These are phyloP conservation scores for Trichoderma sp. DNA, from an alignment of 2,329 filamentous ascomycete species.

Conservation along the genomic window DNA sequence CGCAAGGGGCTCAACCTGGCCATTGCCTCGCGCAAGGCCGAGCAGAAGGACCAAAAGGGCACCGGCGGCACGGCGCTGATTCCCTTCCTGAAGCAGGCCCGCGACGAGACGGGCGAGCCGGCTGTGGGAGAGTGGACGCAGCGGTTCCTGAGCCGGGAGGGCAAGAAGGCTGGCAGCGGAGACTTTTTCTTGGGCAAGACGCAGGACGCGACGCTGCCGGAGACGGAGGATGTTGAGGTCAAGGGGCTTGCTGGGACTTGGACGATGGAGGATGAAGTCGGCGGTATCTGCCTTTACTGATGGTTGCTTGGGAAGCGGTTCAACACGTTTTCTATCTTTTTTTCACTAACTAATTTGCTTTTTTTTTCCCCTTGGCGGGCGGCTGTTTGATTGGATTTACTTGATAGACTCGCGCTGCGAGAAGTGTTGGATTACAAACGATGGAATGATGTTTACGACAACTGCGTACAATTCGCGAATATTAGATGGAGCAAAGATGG, in stretches of 20 bases:
- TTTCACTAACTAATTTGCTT: not conserved
- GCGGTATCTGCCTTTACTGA: slow-evolving; percentile 62
- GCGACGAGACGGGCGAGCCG: slow-evolving; percentile 93
- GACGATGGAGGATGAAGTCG: slow-evolving; percentile 83
- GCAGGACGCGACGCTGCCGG: slow-evolving; percentile 47
- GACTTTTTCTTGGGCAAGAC: slow-evolving; percentile 64
- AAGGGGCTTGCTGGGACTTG: slow-evolving; percentile 80
- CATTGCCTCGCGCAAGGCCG: slow-evolving; percentile 55
- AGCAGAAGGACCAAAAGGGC: slow-evolving; percentile 70
- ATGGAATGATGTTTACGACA: not conserved
- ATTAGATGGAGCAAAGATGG: not conserved
- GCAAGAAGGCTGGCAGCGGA: slow-evolving; percentile 53
- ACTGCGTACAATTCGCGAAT: not conserved
- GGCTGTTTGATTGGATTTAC: not conserved
- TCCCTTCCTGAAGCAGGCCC: slow-evolving; percentile 92
- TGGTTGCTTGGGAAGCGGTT: not conserved
- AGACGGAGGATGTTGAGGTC: slow-evolving; percentile 53
- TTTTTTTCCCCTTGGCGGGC: not conserved
- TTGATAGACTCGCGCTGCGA: not conserved
- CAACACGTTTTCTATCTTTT: not conserved
- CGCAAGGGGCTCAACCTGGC: slow-evolving; percentile 64
- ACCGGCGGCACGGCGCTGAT: slow-evolving; percentile 94
- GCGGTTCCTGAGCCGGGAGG: slow-evolving; percentile 59
- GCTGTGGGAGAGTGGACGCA: slow-evolving; percentile 71
- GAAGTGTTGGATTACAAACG: not conserved